phyloP scores from a whole-genome alignment of 1,139 yeast genomes.

The Zygosaccharomyces sapae region DNA sequence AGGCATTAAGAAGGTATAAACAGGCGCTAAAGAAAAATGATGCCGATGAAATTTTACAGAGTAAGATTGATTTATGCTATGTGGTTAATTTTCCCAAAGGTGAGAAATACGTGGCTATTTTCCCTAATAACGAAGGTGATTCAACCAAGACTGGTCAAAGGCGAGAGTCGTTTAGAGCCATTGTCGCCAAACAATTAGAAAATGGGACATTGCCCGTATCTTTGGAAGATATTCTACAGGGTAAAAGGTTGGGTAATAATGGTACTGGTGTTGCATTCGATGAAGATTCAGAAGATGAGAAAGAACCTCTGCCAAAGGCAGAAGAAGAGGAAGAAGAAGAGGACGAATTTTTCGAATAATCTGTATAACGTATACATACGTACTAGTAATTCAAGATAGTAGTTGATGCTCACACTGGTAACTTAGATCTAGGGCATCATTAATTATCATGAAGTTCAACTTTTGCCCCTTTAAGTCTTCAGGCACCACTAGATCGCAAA shows the following conservation, averaged over 20 bases:
- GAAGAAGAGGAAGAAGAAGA: slow-evolving; percentile 34
- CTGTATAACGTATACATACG: slow-evolving; percentile 6
- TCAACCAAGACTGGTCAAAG: slow-evolving; percentile 44
- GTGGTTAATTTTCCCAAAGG: slow-evolving; percentile 73
- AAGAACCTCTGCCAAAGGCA: slow-evolving; percentile 9
- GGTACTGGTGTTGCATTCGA: slow-evolving; percentile 26
- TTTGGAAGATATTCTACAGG: slow-evolving; percentile 53
- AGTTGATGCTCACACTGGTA: slow-evolving; percentile 34
- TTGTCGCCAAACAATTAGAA: slow-evolving; percentile 49
- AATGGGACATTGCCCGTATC: slow-evolving; percentile 53
- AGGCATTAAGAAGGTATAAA: slow-evolving; percentile 72
- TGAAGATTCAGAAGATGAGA: slow-evolving; percentile 14
- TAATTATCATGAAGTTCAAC: slow-evolving; percentile 49
- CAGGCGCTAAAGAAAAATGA: slow-evolving; percentile 49
- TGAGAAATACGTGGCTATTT: slow-evolving; percentile 77
- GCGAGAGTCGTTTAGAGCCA: slow-evolving; percentile 48
- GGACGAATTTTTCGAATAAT: slow-evolving; percentile 49
- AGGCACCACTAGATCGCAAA: slow-evolving; percentile 49
- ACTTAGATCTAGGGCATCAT: slow-evolving; percentile 60
- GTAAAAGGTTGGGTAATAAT: slow-evolving; percentile 39
- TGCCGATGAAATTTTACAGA: slow-evolving; percentile 37
- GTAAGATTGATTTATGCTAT: slow-evolving; percentile 73
- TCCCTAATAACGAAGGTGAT: slow-evolving; percentile 41
- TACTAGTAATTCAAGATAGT: slow-evolving; percentile 4
- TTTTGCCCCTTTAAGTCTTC: slow-evolving; percentile 45